Percentiles rank a stretch among this genome's conserved stretches.
These are phyloP conservation scores for Neurospora terricola DNA, from an alignment of 495 filamentous ascomycete genomes.

Conservation along the genomic window DNA sequence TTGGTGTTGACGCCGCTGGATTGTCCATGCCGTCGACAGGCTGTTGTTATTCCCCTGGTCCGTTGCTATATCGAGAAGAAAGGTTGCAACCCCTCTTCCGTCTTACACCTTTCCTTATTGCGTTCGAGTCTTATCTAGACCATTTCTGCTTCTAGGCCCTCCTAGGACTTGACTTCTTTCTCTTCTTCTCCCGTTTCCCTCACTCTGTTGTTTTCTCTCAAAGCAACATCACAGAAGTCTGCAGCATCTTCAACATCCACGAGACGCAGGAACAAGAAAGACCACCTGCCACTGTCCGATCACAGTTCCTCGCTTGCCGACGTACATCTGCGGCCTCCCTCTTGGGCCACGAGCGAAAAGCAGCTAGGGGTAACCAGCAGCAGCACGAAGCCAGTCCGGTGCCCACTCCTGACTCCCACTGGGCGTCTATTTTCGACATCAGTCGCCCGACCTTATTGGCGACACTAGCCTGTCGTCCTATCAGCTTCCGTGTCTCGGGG, in stretches of 20 bases:
- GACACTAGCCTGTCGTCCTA: constrained; percentile 17
- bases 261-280: constrained; percentile 12
- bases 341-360: constrained; percentile 9
- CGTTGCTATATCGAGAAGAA: constrained; percentile 12
- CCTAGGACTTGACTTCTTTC: background rate
- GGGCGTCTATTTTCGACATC: constrained; percentile 30
- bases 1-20: background rate
- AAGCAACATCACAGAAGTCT: background rate
- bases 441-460: constrained; percentile 26
- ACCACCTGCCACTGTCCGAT: constrained; percentile 4
- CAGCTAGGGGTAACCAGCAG: constrained; percentile 7
- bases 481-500: constrained; percentile 14
- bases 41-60: background rate
- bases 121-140: constrained; percentile 8
- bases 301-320: constrained; percentile 7
- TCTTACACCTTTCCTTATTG: background rate
- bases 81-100: constrained; percentile 5
- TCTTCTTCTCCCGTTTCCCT: constrained; percentile 1
- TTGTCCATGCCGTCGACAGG: background rate
- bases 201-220: background rate
- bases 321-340: constrained; percentile 16
- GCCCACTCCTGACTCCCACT: constrained; percentile 19
- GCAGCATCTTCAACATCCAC: background rate
- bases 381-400: constrained; percentile 14
- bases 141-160: constrained; percentile 4